These are phyloP conservation scores for Mycena citricolor DNA, from an alignment of 1,284 basidiomycete genomes.

Conservation along the genomic window DNA sequence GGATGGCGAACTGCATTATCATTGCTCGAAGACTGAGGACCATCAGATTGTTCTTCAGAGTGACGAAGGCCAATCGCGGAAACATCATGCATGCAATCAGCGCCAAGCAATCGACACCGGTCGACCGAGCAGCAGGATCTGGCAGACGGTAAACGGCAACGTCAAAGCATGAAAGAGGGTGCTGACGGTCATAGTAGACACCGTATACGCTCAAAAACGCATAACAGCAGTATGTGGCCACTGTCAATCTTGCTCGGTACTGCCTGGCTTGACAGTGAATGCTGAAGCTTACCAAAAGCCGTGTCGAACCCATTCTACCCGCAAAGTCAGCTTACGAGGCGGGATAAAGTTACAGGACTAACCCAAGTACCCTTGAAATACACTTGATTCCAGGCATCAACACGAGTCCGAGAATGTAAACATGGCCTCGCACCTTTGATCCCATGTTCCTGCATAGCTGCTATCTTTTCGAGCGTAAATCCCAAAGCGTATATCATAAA, in stretches of 20 bases:
- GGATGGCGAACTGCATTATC: slow-evolving; percentile 72
- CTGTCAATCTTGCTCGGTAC: slow-evolving; percentile 35
- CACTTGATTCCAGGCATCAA: slow-evolving; percentile 40
- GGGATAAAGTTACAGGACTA: slow-evolving; percentile 22
- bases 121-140: slow-evolving; percentile 62
- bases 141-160: slow-evolving; percentile 1
- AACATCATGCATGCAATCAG: slow-evolving; percentile 86
- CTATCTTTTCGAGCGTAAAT: slow-evolving; percentile 89
- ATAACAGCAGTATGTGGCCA: slow-evolving; percentile 78
- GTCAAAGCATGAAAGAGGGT: neutral
- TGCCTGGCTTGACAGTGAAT: neutral
- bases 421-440: slow-evolving; percentile 57
- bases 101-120: slow-evolving; percentile 73
- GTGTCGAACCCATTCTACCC: slow-evolving; percentile 86
- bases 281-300: slow-evolving; percentile 62
- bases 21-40: slow-evolving; percentile 78
- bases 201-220: slow-evolving; percentile 73
- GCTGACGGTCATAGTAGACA: slow-evolving; percentile 57
- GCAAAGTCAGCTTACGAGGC: slow-evolving; percentile 5
- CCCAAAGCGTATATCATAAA: slow-evolving; percentile 88
- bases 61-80: slow-evolving; percentile 87
- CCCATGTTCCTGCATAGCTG: slow-evolving; percentile 93
- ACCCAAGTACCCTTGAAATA: slow-evolving; percentile 85
- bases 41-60: slow-evolving; percentile 83
- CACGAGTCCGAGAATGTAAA: slow-evolving; percentile 3